These are phyloP conservation scores for Amaranthus tricolor DNA, from an alignment of 179 eudicot species.

Conservation along the genomic window DNA sequence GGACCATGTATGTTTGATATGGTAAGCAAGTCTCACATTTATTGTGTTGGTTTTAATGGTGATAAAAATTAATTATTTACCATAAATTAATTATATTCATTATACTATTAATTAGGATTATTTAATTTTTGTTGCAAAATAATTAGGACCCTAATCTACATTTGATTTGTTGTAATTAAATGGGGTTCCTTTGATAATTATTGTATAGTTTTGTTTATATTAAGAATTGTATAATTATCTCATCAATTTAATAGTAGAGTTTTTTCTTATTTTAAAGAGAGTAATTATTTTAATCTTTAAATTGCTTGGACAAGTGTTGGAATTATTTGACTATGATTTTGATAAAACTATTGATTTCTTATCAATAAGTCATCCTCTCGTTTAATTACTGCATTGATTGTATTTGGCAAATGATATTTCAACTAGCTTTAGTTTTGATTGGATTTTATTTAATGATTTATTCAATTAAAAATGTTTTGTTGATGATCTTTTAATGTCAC, in stretches of 20 bases:
- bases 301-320: neutral
- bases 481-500: too few species aligned
- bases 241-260: too few species aligned
- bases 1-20: conserved; percentile 23
- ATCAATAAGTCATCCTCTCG: too few species aligned
- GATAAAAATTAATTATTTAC: neutral
- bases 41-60: neutral
- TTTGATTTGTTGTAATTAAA: neutral
- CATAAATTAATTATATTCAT: neutral
- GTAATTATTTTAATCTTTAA: neutral
- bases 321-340: too few species aligned
- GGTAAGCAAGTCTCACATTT: neutral
- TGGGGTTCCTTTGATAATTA: neutral
- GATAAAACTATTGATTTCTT: too few species aligned
- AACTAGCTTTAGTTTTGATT: too few species aligned
- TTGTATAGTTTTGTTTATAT: too few species aligned
- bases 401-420: too few species aligned
- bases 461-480: too few species aligned
- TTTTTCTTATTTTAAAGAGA: neutral
- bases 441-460: too few species aligned
- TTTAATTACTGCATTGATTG: too few species aligned
- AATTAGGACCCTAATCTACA: neutral
- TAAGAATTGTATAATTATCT: too few species aligned
- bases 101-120: neutral
- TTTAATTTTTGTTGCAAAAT: neutral